Base-by-base conservation (phyloP, 2,329 filamentous ascomycete species). In the Graphilbum fragrans region DNA sequence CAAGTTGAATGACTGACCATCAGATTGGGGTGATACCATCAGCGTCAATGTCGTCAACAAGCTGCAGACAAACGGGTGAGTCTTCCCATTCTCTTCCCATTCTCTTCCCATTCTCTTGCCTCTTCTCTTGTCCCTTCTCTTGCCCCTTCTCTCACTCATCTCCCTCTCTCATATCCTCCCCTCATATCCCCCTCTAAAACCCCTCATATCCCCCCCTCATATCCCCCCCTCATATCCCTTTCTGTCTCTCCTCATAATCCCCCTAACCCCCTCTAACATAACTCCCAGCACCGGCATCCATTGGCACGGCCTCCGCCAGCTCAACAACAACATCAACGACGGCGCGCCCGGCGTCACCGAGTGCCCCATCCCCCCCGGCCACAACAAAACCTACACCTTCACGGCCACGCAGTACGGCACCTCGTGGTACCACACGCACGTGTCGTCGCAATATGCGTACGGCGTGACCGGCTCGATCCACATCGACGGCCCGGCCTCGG, bases 21-120 rank as follows among this genome's bases (percentile, higher is more conserved):
- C 65, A 14, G 56, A 70, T 40, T 72, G 68, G 65, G 69, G 69
- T 23, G 69, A 72, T 45, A 57, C 47, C 5, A 57, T 70, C 22
- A 58, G 78, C 35, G 70, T 83, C 37, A 74, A 74, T 25, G 70
- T 83, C 43, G 66, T 72, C 57, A 86, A 86, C 55, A 66, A 71
- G 14, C 67, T 84, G 2, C 64, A 63, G 12, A 56, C 50, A 16
- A 64, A 62, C 44, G 59, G 57, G 56, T 61, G 25, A 29, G 25
- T 29, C 14, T 29, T 14, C 8, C 14, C 14, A 8, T 29, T n/a
- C n/a, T n/a, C n/a, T n/a, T n/a, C n/a, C n/a, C n/a, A n/a, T n/a
- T n/a, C n/a, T n/a, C n/a, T n/a, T n/a, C n/a, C n/a, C n/a, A n/a
- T 29, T 8, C 25, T 29, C 14, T 29, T 29, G 8, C 25, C 25